Conservation (phyloP, 495 filamentous ascomycete genomes). For the Penicillium simplicissimum region DNA sequence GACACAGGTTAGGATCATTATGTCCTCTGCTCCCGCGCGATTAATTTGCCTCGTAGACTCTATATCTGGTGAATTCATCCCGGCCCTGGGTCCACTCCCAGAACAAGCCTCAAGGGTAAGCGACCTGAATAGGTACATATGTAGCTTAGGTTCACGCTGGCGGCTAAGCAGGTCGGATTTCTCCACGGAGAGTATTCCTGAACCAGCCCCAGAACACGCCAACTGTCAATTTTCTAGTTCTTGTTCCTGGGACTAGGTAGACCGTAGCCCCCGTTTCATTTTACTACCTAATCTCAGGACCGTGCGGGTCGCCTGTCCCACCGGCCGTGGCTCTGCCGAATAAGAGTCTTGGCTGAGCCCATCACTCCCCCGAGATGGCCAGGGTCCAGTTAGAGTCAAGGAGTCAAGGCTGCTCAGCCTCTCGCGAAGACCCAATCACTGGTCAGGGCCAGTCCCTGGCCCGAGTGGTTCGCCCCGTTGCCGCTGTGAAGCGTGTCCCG, state of each 20-base stretch:
- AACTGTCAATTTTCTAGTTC: background rate
- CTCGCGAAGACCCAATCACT: background rate
- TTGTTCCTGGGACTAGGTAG: too few relatives aligned
- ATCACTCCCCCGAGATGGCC: background rate
- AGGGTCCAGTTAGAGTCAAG: background rate
- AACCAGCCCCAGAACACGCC: background rate
- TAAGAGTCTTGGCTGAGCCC: background rate
- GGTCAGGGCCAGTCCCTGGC: background rate
- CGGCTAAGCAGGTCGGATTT: background rate
- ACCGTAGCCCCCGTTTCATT: too few relatives aligned
- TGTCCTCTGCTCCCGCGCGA: too few relatives aligned
- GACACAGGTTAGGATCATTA: too few relatives aligned
- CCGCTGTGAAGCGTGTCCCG: background rate
- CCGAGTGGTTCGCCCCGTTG: background rate
- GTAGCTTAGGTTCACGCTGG: background rate
- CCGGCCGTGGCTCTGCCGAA: background rate
- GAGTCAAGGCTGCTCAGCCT: too few relatives aligned
- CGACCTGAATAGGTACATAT: background rate
- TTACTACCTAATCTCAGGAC: slow-evolving; percentile 4
- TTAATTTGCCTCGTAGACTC: too few relatives aligned
- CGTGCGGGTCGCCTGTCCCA: slow-evolving; percentile 2
- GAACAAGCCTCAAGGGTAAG: too few relatives aligned
- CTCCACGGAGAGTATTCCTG: background rate
- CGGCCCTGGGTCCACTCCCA: too few relatives aligned
- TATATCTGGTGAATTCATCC: too few relatives aligned